These are phyloP conservation scores for Parmelia sp. DNA, from an alignment of 495 filamentous ascomycete genomes.

Conservation along the genomic window DNA sequence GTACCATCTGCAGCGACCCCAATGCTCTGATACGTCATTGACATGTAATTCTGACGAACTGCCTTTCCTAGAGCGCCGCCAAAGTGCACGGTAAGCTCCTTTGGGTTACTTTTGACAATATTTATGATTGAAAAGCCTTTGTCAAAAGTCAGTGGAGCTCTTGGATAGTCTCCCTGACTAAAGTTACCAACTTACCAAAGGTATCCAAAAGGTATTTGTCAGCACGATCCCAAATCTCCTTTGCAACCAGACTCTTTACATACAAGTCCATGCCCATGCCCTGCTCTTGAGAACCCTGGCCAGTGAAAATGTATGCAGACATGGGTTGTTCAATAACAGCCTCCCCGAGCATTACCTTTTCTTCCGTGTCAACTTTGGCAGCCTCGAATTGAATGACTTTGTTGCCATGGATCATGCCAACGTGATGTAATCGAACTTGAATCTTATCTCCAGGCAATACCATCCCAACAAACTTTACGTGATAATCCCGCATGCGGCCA, in stretches of 20 bases:
- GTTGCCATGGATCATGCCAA: constrained; percentile 34
- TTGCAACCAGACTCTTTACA: constrained; percentile 30
- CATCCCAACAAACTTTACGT: no score
- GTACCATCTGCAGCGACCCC: no score
- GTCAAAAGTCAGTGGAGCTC: no score
- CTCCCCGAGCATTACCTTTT: constrained; percentile 23
- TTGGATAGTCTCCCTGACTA: no score
- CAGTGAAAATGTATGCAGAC: constrained; percentile 42
- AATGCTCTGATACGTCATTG: constrained; percentile 24
- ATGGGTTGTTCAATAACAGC: constrained; percentile 34
- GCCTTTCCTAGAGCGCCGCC: constrained; percentile 33
- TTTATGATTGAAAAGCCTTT: constrained; percentile 23
- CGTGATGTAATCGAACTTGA: constrained; percentile 25
- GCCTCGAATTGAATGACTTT: constrained; percentile 29
- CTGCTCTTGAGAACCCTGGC: constrained; percentile 39
- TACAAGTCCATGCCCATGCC: constrained; percentile 43
- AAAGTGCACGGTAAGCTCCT: constrained; percentile 38
- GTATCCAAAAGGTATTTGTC: constrained; percentile 33
- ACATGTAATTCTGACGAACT: constrained; percentile 37
- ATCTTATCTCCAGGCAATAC: no score
- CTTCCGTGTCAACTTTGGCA: background rate
- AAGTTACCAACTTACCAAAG: constrained; percentile 36
- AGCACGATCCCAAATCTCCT: constrained; percentile 36
- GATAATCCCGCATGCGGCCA: no score
- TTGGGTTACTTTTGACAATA: constrained; percentile 38